Base-by-base conservation (phyloP, 257 asterid species). In the Leptodermis oblonga region DNA sequence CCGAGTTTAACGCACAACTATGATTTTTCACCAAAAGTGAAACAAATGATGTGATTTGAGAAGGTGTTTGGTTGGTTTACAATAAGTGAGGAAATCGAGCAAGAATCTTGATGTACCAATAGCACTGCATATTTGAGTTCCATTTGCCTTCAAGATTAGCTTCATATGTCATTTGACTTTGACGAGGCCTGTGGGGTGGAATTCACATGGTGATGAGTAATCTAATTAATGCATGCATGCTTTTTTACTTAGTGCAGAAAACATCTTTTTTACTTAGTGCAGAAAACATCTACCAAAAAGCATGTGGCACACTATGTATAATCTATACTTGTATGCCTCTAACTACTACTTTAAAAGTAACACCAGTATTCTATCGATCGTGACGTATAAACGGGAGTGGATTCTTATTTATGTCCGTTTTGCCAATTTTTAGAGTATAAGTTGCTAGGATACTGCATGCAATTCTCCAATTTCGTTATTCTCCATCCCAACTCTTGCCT, bases 101-200 rank as follows among this genome's bases (percentile, higher is more conserved):
- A 65, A 33, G 55, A 76, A 73, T 76, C 84, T 60, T 73, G 74
- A 76, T 60, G 77, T 8, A 73, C 83, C 81, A 81, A 78, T 78
- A 11, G 67, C 70, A 64, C 59, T 66, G 56, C 56, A 51, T n/a
- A 31, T 72, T 49, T 51, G 61, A 28, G 65, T 69, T 76, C 12
- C 56, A 77, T 58, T 49, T 37, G 41, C 66, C 75, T 62, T 74
- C 62, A 73, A 46, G 52, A 31, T 20, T 17, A 49, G 52, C 52
- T 79, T 39, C 14, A 68, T 49, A 22, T 49, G 77, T 59, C 39
- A 77, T 68, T 67, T 73, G 82, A 62, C 74, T 59, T 49, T 23
- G 20, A n/a, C 56, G 46, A 1, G 6, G 30, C n/a, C n/a, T n/a
- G n/a, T 0, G 59, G 34, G 52, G 20, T 20, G 28, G 58, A 54